phyloP scores from a whole-genome alignment of 2,329 filamentous ascomycete species.

The Remersonia thermophila region DNA sequence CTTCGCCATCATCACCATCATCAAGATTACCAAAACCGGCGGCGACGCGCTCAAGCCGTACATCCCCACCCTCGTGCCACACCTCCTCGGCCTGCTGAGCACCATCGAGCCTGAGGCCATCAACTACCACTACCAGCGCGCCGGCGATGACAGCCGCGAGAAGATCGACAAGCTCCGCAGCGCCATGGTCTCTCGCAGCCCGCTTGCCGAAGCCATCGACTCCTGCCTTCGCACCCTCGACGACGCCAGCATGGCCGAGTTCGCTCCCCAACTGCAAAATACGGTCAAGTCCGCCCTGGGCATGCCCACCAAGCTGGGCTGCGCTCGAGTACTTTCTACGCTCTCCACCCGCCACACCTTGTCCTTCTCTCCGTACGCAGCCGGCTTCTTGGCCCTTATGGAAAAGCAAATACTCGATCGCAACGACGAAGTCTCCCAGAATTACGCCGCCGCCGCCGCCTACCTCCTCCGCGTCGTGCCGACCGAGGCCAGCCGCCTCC shows the following conservation, averaged over 20 bases:
- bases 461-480: conserved; percentile 60
- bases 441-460: conserved; percentile 75
- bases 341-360: conserved; percentile 69
- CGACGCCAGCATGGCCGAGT: conserved; percentile 58
- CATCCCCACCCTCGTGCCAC: conserved; percentile 68
- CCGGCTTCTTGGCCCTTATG: conserved; percentile 63
- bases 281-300: conserved; percentile 80
- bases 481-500: conserved; percentile 32
- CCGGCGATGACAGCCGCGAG: conserved; percentile 74
- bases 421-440: conserved; percentile 85
- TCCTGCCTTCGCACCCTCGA: conserved; percentile 78
- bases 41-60: conserved; percentile 69
- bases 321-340: conserved; percentile 71
- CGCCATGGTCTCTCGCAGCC: conserved; percentile 69
- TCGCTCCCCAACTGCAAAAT: conserved; percentile 60
- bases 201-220: conserved; percentile 86
- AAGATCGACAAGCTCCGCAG: conserved; percentile 82
- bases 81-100: conserved; percentile 70
- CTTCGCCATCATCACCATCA: conserved; percentile 70
- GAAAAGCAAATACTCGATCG: conserved; percentile 76
- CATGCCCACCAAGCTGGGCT: conserved; percentile 87
- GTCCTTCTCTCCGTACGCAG: conserved; percentile 63
- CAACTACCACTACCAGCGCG: conserved; percentile 87
- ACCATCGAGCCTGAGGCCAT: conserved; percentile 80
- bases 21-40: conserved; percentile 83